These are phyloP conservation scores for Lactarius akahatsu DNA, from an alignment of 768 basidiomycete genomes.

Conservation along the genomic window DNA sequence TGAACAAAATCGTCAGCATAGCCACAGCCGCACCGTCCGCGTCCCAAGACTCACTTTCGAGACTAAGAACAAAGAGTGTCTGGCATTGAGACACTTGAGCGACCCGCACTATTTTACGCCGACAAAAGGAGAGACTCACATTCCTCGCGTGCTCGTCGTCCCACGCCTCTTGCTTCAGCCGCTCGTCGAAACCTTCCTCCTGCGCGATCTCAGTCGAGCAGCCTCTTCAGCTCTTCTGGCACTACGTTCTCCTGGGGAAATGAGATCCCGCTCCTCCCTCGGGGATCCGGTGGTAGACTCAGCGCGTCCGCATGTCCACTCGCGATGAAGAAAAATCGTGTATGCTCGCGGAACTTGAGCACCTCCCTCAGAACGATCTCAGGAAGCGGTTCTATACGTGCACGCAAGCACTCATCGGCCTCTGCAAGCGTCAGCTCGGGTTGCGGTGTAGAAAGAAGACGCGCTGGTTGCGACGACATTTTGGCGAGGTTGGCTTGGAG, in stretches of 20 bases:
- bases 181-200: conserved; percentile 36
- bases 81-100: conserved; percentile 26
- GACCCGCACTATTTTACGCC: background rate
- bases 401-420: conserved; percentile 31
- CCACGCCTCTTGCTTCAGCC: conserved; percentile 43
- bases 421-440: conserved; percentile 9
- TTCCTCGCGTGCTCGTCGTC: conserved; percentile 44
- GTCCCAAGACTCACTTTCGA: conserved; percentile 43
- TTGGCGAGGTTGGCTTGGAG: conserved; percentile 14
- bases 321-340: conserved; percentile 38
- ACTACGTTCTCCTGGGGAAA: conserved; percentile 16
- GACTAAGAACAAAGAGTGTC: conserved; percentile 45
- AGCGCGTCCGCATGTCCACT: conserved; percentile 26
- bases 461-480: conserved; percentile 2
- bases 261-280: conserved; percentile 1
- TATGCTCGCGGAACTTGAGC: conserved; percentile 42
- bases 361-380: conserved; percentile 40
- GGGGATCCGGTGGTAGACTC: background rate
- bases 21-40: background rate
- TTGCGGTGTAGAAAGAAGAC: background rate
- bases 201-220: conserved; percentile 46
- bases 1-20: conserved; percentile 24
- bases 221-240: conserved; percentile 35
- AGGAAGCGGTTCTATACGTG: conserved; percentile 42
- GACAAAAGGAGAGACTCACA: conserved; percentile 34